phyloP scores from a whole-genome alignment of 1,139 yeast genomes.

The Tardiomyces depauwii region DNA sequence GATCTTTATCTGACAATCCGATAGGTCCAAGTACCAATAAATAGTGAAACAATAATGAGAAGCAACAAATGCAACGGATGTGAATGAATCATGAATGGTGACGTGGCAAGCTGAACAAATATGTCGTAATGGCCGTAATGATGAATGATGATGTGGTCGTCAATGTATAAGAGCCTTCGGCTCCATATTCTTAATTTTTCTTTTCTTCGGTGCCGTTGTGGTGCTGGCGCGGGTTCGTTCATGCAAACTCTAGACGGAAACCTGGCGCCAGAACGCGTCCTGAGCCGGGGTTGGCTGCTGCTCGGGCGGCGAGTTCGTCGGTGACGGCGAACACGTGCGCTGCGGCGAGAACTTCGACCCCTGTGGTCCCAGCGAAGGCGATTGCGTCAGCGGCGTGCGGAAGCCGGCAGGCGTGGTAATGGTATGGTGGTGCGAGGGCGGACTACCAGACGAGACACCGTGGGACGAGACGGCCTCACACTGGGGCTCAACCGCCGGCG shows the following conservation, averaged over 20 bases:
- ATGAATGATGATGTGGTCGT: too few species aligned
- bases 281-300: not conserved
- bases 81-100: too few species aligned
- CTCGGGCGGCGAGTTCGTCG: not conserved
- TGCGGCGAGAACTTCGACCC: not conserved
- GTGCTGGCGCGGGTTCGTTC: not conserved
- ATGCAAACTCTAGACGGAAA: not conserved
- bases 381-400: not conserved
- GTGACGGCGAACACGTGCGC: not conserved
- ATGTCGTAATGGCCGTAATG: too few species aligned
- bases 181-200: not conserved
- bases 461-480: not conserved
- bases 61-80: too few species aligned
- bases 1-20: too few species aligned
- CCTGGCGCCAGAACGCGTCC: not conserved
- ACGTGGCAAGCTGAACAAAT: too few species aligned
- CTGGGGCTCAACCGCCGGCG: not conserved
- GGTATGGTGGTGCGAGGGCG: not conserved
- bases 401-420: not conserved
- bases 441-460: not conserved
- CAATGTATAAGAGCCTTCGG: too few species aligned
- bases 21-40: too few species aligned
- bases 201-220: not conserved
- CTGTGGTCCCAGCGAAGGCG: not conserved
- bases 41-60: too few species aligned